A percentile compares a stretch with the other conserved stretches of the same genome.
Evolutionary conservation across 768 basidiomycete species (phyloP).

Genomic region (Astraeus odoratus): DNA sequence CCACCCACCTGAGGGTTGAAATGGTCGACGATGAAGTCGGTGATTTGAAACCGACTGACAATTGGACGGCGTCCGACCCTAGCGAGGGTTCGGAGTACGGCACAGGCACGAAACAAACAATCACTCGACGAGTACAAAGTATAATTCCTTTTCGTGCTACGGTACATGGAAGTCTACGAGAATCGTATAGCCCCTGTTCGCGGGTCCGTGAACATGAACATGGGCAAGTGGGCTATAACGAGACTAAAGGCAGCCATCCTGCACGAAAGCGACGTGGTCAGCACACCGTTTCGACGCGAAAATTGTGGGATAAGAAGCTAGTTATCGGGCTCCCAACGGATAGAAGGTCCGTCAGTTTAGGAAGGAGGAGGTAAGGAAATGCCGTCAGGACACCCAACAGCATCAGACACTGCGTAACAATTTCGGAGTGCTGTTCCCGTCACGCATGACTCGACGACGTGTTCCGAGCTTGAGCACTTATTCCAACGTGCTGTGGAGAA

Average conservation of each 20-base stretch:
- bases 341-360: not conserved
- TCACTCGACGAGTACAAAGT: not conserved
- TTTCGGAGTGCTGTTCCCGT: no score
- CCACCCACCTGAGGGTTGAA: not conserved
- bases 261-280: slow-evolving; percentile 23
- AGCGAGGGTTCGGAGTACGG: no score
- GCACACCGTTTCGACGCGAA: no score
- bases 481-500: not conserved
- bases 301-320: slow-evolving; percentile 9
- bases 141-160: slow-evolving; percentile 12
- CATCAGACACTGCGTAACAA: no score
- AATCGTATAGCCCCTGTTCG: slow-evolving; percentile 25
- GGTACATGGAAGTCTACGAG: slow-evolving; percentile 16
- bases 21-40: not conserved
- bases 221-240: slow-evolving; percentile 24
- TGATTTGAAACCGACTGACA: no score
- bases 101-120: no score
- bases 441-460: no score
- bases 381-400: not conserved
- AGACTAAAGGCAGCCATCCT: slow-evolving; percentile 30
- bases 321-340: not conserved
- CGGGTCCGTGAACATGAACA: slow-evolving; percentile 28
- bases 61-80: no score
- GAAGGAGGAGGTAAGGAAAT: not conserved
- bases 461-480: no score